Evolutionary conservation across 768 basidiomycete species (phyloP).

Genomic region (Lactarius sp.): DNA sequence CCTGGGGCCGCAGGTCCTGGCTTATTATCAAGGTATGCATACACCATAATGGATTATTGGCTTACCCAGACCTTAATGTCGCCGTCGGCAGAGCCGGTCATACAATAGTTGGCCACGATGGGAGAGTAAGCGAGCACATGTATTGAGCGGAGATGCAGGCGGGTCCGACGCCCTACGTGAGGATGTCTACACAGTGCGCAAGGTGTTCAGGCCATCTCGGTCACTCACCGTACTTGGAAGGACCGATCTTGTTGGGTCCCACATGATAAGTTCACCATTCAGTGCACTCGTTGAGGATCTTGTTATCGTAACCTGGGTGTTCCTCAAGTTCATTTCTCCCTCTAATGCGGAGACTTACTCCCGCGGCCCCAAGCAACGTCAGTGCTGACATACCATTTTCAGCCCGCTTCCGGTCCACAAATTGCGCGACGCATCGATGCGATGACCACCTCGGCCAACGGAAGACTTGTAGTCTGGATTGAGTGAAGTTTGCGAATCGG

Average conservation of each 20-base stretch:
- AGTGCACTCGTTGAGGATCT: conserved; percentile 72
- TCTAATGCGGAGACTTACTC: conserved; percentile 38
- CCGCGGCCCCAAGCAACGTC: conserved; percentile 79
- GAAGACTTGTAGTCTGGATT: conserved; percentile 42
- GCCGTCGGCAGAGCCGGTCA: conserved; percentile 78
- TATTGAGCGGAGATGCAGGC: conserved; percentile 69
- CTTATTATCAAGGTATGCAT: conserved; percentile 5
- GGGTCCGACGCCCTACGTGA: conserved; percentile 55
- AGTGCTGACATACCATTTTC: conserved; percentile 70
- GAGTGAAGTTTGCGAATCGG: conserved; percentile 39
- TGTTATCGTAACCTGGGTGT: conserved; percentile 57
- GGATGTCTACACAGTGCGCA: conserved; percentile 1
- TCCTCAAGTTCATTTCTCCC: not conserved
- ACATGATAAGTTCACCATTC: conserved; percentile 79
- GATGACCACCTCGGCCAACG: conserved; percentile 58
- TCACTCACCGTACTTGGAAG: conserved; percentile 61
- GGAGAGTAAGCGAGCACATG: conserved; percentile 64
- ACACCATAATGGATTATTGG: not conserved
- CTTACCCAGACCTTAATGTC: conserved; percentile 77
- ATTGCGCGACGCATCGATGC: conserved; percentile 69
- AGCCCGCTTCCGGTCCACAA: conserved; percentile 74
- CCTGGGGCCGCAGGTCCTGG: conserved; percentile 49
- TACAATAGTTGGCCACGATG: conserved; percentile 64
- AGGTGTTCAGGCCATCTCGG: not conserved
- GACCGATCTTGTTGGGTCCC: conserved; percentile 65